A percentile compares a stretch with the other conserved stretches of the same genome.
phyloP scores from a whole-genome alignment of 2,329 filamentous ascomycete species.

The Didymella sp. region DNA sequence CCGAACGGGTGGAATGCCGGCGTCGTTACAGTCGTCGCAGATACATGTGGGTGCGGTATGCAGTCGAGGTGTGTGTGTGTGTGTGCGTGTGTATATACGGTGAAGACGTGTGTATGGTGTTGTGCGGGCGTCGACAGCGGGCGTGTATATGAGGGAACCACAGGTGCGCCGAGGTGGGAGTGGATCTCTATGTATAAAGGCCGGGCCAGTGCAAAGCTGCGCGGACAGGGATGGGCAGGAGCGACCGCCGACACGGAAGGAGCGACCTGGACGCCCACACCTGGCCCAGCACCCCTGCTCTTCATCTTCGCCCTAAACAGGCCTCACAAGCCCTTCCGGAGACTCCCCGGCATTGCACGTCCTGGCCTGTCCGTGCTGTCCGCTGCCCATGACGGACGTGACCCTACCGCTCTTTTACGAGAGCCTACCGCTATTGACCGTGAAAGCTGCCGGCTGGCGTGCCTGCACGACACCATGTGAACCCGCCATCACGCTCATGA shows the following conservation, averaged over 20 bases:
- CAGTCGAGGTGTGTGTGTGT: neutral
- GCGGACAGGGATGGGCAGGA: slow-evolving; percentile 26
- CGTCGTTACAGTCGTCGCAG: slow-evolving; percentile 28
- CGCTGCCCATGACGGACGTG: slow-evolving; percentile 6
- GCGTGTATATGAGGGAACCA: slow-evolving; percentile 13
- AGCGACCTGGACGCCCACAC: slow-evolving; percentile 26
- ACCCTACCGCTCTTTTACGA: slow-evolving; percentile 24
- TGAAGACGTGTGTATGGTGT: neutral
- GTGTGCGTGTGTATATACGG: neutral
- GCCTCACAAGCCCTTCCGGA: slow-evolving; percentile 23
- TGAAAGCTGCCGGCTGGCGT: slow-evolving; percentile 11
- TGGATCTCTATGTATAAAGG: slow-evolving; percentile 35
- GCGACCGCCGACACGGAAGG: slow-evolving; percentile 30
- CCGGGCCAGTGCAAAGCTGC: slow-evolving; percentile 22
- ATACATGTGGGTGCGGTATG: slow-evolving; percentile 25
- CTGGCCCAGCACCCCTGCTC: slow-evolving; percentile 25
- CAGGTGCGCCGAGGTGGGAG: slow-evolving; percentile 21
- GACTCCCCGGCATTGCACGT: slow-evolving; percentile 33
- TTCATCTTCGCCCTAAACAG: slow-evolving; percentile 23
- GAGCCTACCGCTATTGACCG: slow-evolving; percentile 8
- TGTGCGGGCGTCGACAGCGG: neutral
- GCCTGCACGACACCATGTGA: slow-evolving; percentile 8
- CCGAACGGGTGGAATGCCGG: slow-evolving; percentile 28
- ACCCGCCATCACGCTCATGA: slow-evolving; percentile 3
- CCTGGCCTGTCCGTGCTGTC: slow-evolving; percentile 26